These are phyloP conservation scores for Salix exigua DNA, from an alignment of 345 rosid species.

Conservation along the genomic window DNA sequence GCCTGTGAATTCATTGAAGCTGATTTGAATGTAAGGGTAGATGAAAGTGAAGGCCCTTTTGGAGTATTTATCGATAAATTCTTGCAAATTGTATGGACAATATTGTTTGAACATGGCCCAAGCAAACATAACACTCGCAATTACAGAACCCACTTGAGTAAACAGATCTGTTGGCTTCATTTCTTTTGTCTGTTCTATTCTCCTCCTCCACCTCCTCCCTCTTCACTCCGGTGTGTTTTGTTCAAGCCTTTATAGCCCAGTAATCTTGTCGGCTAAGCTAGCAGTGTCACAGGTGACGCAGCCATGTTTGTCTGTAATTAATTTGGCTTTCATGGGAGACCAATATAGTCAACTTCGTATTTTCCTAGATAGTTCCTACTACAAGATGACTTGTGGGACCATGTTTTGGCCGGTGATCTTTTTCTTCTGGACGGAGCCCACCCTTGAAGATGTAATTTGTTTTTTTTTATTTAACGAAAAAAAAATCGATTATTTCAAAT, in stretches of 20 bases:
- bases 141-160: neutral
- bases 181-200: neutral
- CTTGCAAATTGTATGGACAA: neutral
- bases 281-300: neutral
- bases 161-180: neutral
- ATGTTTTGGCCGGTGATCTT: too few relatives aligned
- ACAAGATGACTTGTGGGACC: too few relatives aligned
- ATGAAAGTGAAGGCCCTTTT: neutral
- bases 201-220: neutral
- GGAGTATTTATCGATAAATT: neutral
- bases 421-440: too few relatives aligned
- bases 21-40: slow-evolving; percentile 3
- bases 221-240: neutral
- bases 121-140: neutral
- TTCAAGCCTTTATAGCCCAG: neutral
- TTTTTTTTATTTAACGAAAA: too few relatives aligned
- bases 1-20: neutral
- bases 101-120: slow-evolving; percentile 4
- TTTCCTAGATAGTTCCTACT: too few relatives aligned
- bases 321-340: too few relatives aligned
- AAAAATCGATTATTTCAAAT: too few relatives aligned
- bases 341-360: too few relatives aligned
- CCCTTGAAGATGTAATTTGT: too few relatives aligned
- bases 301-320: too few relatives aligned
- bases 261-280: neutral